Evolutionary conservation across 2,329 filamentous ascomycete genomes (phyloP).

Genomic region (Fusarium floridanum): DNA sequence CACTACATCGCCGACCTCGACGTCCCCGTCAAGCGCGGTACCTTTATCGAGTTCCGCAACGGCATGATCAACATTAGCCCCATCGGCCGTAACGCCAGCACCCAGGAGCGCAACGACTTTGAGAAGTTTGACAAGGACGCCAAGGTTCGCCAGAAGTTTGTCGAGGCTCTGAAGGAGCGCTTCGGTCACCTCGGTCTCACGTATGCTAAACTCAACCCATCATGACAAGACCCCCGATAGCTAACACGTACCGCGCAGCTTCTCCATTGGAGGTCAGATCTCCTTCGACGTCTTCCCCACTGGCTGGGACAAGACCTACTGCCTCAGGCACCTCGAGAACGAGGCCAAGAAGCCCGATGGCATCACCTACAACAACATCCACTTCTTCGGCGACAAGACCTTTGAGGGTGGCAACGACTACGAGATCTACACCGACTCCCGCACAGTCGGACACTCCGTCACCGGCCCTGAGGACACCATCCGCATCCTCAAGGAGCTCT

Average conservation of each 20-base stretch:
- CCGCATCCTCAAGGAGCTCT: constrained; percentile 82
- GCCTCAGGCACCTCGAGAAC: constrained; percentile 85
- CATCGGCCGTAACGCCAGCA: constrained; percentile 86
- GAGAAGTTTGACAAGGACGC: constrained; percentile 84
- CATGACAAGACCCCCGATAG: background rate
- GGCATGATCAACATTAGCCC: constrained; percentile 92
- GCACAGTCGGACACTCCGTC: constrained; percentile 89
- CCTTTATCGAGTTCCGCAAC: constrained; percentile 90
- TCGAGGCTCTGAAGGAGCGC: constrained; percentile 80
- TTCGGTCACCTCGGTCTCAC: constrained; percentile 89
- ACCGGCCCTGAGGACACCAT: constrained; percentile 86
- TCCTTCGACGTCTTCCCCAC: constrained; percentile 98
- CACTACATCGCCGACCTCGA: constrained; percentile 89
- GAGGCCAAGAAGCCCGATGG: constrained; percentile 79
- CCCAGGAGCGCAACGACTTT: constrained; percentile 84
- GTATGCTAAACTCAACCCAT: constrained; percentile 63
- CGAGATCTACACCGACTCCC: constrained; percentile 87
- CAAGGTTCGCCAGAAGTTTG: constrained; percentile 81
- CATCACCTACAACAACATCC: constrained; percentile 85
- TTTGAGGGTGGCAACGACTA: constrained; percentile 92
- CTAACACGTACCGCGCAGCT: constrained; percentile 62
- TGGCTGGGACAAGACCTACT: constrained; percentile 99
- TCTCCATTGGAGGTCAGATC: constrained; percentile 96
- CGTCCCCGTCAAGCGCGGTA: constrained; percentile 85
- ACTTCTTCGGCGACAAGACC: constrained; percentile 99